These are phyloP conservation scores for Mikania micrantha DNA, from an alignment of 129 eudicot species.

Conservation along the genomic window DNA sequence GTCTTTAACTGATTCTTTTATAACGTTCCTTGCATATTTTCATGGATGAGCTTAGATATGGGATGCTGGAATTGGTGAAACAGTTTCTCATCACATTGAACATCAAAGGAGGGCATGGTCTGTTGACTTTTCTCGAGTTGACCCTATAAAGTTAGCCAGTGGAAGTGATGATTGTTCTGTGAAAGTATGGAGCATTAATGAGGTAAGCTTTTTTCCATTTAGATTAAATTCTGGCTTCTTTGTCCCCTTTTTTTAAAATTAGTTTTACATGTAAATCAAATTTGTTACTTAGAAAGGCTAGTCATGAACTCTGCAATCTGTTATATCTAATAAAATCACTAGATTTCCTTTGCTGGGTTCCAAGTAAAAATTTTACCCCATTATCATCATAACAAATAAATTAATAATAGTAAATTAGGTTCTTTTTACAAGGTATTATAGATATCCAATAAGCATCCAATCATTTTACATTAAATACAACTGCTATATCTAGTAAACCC, in stretches of 20 bases:
- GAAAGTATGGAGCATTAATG: conserved; percentile 84
- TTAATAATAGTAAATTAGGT: neutral
- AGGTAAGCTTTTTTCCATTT: conserved; percentile 34
- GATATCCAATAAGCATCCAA: neutral
- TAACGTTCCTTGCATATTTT: conserved; percentile 12
- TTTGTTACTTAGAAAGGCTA: neutral
- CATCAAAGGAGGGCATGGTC: conserved; percentile 90
- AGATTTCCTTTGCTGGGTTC: neutral
- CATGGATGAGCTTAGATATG: conserved; percentile 57
- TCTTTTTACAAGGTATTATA: neutral
- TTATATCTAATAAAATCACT: neutral
- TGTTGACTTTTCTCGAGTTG: conserved; percentile 81
- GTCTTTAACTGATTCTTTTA: neutral
- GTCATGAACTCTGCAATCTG: neutral
- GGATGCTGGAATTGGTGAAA: conserved; percentile 89
- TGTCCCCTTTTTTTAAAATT: neutral
- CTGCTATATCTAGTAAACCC: no score
- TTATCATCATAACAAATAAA: neutral
- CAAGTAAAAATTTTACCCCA: conserved; percentile 7
- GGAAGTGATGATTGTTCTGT: conserved; percentile 92
- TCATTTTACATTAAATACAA: no score
- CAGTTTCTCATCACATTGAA: conserved; percentile 51
- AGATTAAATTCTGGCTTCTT: neutral
- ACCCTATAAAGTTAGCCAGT: conserved; percentile 82
- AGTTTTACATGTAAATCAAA: neutral